Conservation (phyloP, 192 early-diverging fungal genomes). For the Podila epicladia region DNA sequence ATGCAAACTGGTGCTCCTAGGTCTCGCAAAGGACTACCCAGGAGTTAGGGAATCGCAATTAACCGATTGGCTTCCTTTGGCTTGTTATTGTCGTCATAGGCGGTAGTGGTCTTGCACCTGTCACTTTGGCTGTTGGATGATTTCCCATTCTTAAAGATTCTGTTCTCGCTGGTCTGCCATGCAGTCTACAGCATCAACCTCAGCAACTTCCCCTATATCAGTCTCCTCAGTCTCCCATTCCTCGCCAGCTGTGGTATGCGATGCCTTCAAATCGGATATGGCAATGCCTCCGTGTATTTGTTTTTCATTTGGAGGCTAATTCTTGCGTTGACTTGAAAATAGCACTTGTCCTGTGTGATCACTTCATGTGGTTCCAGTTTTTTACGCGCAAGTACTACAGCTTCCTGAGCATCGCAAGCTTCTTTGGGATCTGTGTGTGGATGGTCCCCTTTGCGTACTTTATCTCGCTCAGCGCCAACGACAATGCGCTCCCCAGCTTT, state of each 20-base stretch:
- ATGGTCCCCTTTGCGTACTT: slow-evolving; percentile 93
- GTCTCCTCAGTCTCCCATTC: slow-evolving; percentile 76
- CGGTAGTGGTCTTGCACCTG: slow-evolving; percentile 73
- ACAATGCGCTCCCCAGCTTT: slow-evolving; percentile 80
- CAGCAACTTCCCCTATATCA: slow-evolving; percentile 84
- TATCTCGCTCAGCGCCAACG: slow-evolving; percentile 92
- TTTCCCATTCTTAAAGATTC: slow-evolving; percentile 73
- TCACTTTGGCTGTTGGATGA: slow-evolving; percentile 82
- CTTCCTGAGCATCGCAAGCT: slow-evolving; percentile 86
- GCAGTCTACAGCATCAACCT: slow-evolving; percentile 85
- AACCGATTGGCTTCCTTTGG: slow-evolving; percentile 1
- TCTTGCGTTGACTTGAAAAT: not conserved
- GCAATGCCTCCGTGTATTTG: not conserved
- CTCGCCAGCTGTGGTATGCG: slow-evolving; percentile 83
- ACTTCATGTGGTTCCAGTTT: slow-evolving; percentile 95
- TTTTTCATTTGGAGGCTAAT: not conserved
- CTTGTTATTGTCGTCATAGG: slow-evolving; percentile 25
- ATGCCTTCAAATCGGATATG: not conserved
- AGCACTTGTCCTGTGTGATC: slow-evolving; percentile 86
- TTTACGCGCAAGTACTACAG: slow-evolving; percentile 78
- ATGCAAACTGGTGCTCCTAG: not conserved
- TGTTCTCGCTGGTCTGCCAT: slow-evolving; percentile 81
- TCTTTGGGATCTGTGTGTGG: slow-evolving; percentile 97
- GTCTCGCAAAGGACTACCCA: not conserved
- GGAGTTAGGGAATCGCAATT: not conserved